phyloP scores from a whole-genome alignment of 768 basidiomycete genomes.

The Lactifluus pinguis region DNA sequence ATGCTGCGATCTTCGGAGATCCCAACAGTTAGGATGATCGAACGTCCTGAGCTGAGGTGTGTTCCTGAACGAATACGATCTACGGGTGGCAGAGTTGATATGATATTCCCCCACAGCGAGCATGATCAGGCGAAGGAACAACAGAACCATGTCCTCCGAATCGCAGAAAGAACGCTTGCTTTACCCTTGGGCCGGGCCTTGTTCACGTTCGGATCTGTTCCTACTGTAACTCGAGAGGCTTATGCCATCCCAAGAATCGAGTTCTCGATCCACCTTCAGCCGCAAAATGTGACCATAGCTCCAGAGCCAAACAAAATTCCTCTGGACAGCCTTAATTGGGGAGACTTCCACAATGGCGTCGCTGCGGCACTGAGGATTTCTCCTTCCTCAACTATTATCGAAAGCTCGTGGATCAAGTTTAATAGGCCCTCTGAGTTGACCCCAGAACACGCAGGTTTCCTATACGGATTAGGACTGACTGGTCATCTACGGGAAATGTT shows the following conservation, averaged over 20 bases:
- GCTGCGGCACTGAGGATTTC: constrained; percentile 83
- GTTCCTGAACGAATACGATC: constrained; percentile 21
- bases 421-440: constrained; percentile 88
- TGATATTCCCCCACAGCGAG: constrained; percentile 43
- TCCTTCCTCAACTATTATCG: constrained; percentile 62
- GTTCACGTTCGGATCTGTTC: constrained; percentile 82
- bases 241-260: constrained; percentile 76
- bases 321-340: constrained; percentile 73
- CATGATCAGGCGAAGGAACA: constrained; percentile 83
- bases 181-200: constrained; percentile 84
- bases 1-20: constrained; percentile 78
- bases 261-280: constrained; percentile 64
- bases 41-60: constrained; percentile 64
- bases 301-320: constrained; percentile 69
- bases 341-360: constrained; percentile 97
- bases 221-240: constrained; percentile 65
- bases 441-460: constrained; percentile 92
- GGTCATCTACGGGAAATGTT: constrained; percentile 86
- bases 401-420: constrained; percentile 94
- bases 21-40: constrained; percentile 51
- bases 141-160: constrained; percentile 67
- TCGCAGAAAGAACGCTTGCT: constrained; percentile 84
- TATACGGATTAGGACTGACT: constrained; percentile 84
- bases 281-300: constrained; percentile 52
- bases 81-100: neutral